These are phyloP conservation scores for Macrophomina tecta DNA, from an alignment of 2,329 filamentous ascomycete species.

Conservation along the genomic window DNA sequence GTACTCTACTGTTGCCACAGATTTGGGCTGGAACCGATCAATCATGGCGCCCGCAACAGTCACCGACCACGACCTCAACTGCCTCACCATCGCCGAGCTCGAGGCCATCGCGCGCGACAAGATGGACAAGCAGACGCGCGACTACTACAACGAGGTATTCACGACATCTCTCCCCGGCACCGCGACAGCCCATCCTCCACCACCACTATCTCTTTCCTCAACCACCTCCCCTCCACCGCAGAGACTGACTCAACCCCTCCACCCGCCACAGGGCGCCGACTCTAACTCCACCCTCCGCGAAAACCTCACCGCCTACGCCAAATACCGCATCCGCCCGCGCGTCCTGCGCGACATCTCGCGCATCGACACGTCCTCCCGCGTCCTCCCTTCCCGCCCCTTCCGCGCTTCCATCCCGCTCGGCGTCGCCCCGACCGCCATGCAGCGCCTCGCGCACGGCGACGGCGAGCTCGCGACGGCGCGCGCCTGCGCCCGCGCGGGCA, in stretches of 20 bases:
- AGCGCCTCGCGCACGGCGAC: slow-evolving; percentile 51
- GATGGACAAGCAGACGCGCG: slow-evolving; percentile 38
- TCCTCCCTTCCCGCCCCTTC: slow-evolving; percentile 33
- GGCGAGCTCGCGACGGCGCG: slow-evolving; percentile 51
- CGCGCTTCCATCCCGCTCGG: slow-evolving; percentile 51
- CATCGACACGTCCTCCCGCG: slow-evolving; percentile 41
- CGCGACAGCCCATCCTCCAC: too few species aligned
- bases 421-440: slow-evolving; percentile 51
- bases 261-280: slow-evolving; percentile 12
- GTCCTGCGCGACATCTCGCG: slow-evolving; percentile 49
- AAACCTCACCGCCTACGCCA: slow-evolving; percentile 39
- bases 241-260: too few species aligned
- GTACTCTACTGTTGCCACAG: background rate
- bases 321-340: slow-evolving; percentile 40
- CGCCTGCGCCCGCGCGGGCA: slow-evolving; percentile 45
- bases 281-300: slow-evolving; percentile 33
- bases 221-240: too few species aligned
- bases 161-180: background rate
- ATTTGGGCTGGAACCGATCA: background rate
- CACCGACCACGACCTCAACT: slow-evolving; percentile 33
- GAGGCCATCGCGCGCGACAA: slow-evolving; percentile 36
- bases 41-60: background rate
- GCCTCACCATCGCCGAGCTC: slow-evolving; percentile 38
- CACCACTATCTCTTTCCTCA: too few species aligned
- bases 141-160: slow-evolving; percentile 24